Percentiles rank a stretch among this genome's conserved stretches.
Evolutionary conservation across 176 grass and related monocot genomes (phyloP).

Genomic region (Lolium rigidum): DNA sequence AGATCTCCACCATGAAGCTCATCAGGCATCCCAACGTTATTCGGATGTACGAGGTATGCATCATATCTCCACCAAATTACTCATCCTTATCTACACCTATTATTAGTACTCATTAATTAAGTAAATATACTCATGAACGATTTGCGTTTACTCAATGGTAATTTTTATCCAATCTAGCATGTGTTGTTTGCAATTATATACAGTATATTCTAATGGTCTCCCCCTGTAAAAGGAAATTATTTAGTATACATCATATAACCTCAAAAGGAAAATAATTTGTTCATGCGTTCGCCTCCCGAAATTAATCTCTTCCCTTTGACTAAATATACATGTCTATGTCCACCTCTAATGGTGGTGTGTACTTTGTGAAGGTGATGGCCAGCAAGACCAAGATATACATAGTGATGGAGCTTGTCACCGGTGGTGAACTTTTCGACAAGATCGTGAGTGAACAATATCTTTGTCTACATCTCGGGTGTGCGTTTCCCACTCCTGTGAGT

Average conservation of each 20-base stretch:
- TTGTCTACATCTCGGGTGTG: neutral
- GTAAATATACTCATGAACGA: neutral
- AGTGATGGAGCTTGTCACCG: constrained; percentile 92
- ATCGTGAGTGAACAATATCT: constrained; percentile 61
- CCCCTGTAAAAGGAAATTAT: neutral
- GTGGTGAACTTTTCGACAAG: constrained; percentile 92
- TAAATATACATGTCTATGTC: constrained; percentile 18
- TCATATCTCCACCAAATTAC: constrained; percentile 13
- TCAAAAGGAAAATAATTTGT: neutral
- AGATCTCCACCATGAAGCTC: constrained; percentile 99
- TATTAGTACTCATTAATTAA: neutral
- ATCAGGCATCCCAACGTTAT: constrained; percentile 97
- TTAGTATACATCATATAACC: neutral
- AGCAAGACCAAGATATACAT: constrained; percentile 99
- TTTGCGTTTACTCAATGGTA: neutral
- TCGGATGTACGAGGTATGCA: constrained; percentile 82
- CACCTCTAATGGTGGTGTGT: neutral
- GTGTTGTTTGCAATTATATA: neutral
- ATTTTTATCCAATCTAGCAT: neutral
- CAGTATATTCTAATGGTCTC: neutral
- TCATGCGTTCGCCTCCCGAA: neutral
- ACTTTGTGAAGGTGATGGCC: constrained; percentile 82
- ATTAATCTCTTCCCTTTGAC: constrained; percentile 28
- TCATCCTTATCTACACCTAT: neutral
- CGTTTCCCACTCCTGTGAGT: neutral